A percentile compares a stretch with the other conserved stretches of the same genome.
These are phyloP conservation scores for Candida pini DNA, from an alignment of 805 yeast genomes.

Conservation along the genomic window DNA sequence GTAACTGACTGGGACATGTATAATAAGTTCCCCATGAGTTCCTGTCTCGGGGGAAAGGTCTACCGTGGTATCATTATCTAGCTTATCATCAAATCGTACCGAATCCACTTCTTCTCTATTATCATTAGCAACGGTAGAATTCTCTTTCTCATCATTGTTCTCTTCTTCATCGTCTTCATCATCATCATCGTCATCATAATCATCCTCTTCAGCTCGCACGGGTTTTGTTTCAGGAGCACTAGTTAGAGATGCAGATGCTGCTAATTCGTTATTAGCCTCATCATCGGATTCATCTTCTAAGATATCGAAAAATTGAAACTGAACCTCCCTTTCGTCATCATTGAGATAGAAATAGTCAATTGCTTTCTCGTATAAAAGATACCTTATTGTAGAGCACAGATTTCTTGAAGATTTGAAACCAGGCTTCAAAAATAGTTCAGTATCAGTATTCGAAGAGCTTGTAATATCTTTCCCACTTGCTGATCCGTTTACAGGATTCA, in stretches of 20 bases:
- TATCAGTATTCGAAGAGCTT: conserved; percentile 14
- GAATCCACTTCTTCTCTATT: background rate
- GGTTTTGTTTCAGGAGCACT: conserved; percentile 1
- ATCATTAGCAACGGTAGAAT: background rate
- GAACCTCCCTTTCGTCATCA: conserved; percentile 2
- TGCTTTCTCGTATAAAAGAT: conserved; percentile 68
- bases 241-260: conserved; percentile 3
- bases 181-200: conserved; percentile 29
- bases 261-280: conserved; percentile 17
- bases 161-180: conserved; percentile 15
- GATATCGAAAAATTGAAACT: conserved; percentile 13
- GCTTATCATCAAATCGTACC: conserved; percentile 1
- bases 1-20: conserved; percentile 13
- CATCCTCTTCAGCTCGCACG: conserved; percentile 25
- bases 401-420: conserved; percentile 45
- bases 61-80: background rate
- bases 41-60: conserved; percentile 1
- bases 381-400: conserved; percentile 59
- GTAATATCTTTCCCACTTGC: too few species aligned
- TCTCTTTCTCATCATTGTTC: background rate
- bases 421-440: conserved; percentile 38
- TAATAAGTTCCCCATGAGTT: conserved; percentile 10
- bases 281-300: conserved; percentile 29
- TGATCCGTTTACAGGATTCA: background rate
- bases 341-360: conserved; percentile 34